Percentiles rank a stretch among this genome's conserved stretches.
phyloP scores from a whole-genome alignment of 2,329 filamentous ascomycete genomes.

The Coniochaeta hoffmannii region DNA sequence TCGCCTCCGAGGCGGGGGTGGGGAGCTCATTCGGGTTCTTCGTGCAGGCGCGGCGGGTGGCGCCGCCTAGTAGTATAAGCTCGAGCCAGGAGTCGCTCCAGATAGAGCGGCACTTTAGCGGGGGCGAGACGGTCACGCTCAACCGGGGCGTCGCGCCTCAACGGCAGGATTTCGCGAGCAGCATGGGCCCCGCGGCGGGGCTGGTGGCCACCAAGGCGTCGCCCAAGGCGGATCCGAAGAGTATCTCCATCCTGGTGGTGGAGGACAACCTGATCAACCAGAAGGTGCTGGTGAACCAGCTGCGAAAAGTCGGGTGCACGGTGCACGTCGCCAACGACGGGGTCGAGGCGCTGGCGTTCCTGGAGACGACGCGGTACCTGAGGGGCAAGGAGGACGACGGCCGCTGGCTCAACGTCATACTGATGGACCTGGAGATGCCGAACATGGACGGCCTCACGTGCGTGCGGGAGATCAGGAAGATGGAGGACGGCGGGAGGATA shows the following conservation, averaged over 20 bases:
- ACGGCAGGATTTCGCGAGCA: background rate
- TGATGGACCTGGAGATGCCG: conserved; percentile 43
- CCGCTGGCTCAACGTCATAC: conserved; percentile 26
- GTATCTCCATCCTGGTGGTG: conserved; percentile 52
- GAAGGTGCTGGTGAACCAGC: conserved; percentile 57
- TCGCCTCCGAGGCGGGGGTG: conserved; percentile 47
- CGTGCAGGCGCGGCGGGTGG: conserved; percentile 44
- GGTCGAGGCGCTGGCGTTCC: conserved; percentile 42
- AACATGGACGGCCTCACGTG: conserved; percentile 39
- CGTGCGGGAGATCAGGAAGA: conserved; percentile 29
- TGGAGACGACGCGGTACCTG: conserved; percentile 24
- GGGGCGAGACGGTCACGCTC: conserved; percentile 1
- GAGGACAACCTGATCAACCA: conserved; percentile 65
- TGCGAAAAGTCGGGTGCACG: conserved; percentile 50
- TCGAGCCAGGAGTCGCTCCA: conserved; percentile 4
- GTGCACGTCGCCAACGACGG: conserved; percentile 57
- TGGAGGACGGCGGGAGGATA: conserved; percentile 25
- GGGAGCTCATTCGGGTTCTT: conserved; percentile 60
- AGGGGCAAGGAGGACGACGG: conserved; percentile 12
- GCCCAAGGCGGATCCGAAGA: conserved; percentile 30
- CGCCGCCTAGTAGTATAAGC: conserved; percentile 2
- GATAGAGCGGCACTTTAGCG: conserved; percentile 12
- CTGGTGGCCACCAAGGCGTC: conserved; percentile 14
- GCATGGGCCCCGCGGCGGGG: conserved; percentile 9
- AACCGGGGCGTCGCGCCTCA: conserved; percentile 5